Evolutionary conservation across 2,329 filamentous ascomycete genomes (phyloP).

Genomic region (Pyricularia sp.): DNA sequence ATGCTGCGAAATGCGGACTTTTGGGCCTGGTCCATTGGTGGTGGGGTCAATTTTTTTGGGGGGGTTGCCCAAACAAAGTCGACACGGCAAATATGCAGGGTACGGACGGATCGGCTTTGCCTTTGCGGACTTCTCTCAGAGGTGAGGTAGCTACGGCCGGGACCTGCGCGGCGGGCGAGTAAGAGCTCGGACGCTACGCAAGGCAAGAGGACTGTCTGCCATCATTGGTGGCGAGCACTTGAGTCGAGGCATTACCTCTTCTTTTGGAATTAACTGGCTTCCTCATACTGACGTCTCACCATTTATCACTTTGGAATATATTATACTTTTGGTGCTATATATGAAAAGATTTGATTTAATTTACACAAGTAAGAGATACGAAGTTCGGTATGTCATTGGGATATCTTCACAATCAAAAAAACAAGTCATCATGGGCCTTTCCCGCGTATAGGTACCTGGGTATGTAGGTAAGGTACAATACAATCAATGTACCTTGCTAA

Average conservation of each 20-base stretch:
- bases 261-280: not conserved
- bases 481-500: not conserved
- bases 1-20: not conserved
- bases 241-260: not conserved
- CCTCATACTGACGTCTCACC: not conserved
- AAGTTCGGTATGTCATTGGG: not conserved
- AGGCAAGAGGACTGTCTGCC: not conserved
- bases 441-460: not conserved
- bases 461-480: no score
- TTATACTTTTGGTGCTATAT: not conserved
- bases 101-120: not conserved
- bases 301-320: not conserved
- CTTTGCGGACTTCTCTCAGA: not conserved
- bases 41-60: not conserved
- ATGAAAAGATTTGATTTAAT: not conserved
- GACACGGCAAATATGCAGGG: not conserved
- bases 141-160: not conserved
- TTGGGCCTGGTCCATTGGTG: not conserved
- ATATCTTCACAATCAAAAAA: not conserved
- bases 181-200: not conserved
- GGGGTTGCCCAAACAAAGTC: not conserved
- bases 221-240: not conserved
- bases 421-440: not conserved
- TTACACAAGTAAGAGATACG: not conserved
- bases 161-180: not conserved